Evolutionary conservation across 83 land plant species (phyloP).

Genomic region (Isoetes engelmannii): DNA sequence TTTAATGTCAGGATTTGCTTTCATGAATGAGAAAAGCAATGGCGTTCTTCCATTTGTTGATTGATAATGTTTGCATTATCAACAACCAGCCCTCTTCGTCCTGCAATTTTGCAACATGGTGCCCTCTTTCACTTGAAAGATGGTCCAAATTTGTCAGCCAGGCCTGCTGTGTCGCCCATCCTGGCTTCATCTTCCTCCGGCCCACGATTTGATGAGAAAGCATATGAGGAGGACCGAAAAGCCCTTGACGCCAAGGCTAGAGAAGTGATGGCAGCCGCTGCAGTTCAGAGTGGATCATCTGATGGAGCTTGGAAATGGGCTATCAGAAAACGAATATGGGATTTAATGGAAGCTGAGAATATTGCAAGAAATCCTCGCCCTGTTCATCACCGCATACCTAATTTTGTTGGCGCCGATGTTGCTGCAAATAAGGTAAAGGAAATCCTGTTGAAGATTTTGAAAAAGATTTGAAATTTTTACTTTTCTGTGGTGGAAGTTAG

Average conservation of each 20-base stretch:
- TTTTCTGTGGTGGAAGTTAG: constrained; percentile 26
- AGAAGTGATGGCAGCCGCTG: constrained; percentile 42
- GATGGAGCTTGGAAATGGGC: constrained; percentile 83
- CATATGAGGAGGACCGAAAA: constrained; percentile 65
- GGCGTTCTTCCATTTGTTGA: too few species aligned
- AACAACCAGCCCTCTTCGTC: too few species aligned
- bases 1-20: too few species aligned
- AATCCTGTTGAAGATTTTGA: not conserved
- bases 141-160: too few species aligned
- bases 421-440: constrained; percentile 53
- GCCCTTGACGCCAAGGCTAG: constrained; percentile 61
- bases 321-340: constrained; percentile 83
- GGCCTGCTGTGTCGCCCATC: too few species aligned
- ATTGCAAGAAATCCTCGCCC: constrained; percentile 71
- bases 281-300: constrained; percentile 17
- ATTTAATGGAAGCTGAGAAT: constrained; percentile 58
- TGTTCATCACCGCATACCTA: constrained; percentile 87
- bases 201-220: constrained; percentile 47
- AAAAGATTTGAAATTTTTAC: too few species aligned
- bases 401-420: constrained; percentile 58
- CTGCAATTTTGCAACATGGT: too few species aligned
- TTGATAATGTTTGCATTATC: too few species aligned
- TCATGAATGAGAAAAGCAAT: too few species aligned
- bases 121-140: too few species aligned
- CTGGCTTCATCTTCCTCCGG: too few species aligned